These are phyloP conservation scores for Epichloe uncinata DNA, from an alignment of 2,329 filamentous ascomycete species.

Conservation along the genomic window DNA sequence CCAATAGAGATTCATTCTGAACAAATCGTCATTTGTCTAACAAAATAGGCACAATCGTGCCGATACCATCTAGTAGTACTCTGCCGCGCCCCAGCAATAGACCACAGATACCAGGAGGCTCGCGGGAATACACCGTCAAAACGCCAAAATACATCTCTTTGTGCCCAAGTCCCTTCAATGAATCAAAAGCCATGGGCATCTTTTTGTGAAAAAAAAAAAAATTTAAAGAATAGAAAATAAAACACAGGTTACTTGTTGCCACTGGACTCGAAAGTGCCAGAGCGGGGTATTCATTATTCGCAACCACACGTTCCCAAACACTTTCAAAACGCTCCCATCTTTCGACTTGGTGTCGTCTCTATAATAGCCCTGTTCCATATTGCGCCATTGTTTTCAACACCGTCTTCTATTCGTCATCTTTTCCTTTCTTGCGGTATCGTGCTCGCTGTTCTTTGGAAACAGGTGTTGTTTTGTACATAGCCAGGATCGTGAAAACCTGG, in stretches of 20 bases:
- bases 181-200: too few relatives aligned
- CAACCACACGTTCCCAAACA: neutral
- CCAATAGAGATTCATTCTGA: too few relatives aligned
- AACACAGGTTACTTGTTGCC: neutral
- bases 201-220: too few relatives aligned
- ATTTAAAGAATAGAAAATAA: neutral
- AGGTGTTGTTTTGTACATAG: conserved; percentile 3
- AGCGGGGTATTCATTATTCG: conserved; percentile 5
- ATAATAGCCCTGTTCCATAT: neutral
- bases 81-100: too few relatives aligned
- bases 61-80: too few relatives aligned
- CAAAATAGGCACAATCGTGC: too few relatives aligned
- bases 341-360: neutral
- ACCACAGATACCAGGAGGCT: too few relatives aligned
- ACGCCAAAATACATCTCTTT: too few relatives aligned
- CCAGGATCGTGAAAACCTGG: conserved; percentile 1
- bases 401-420: neutral
- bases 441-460: neutral
- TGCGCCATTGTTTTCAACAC: neutral
- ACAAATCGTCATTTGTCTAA: too few relatives aligned
- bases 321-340: neutral
- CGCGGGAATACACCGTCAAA: too few relatives aligned
- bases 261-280: conserved; percentile 3
- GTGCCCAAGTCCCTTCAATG: too few relatives aligned
- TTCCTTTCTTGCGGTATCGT: too few relatives aligned